These are phyloP conservation scores for Musa itinerans DNA, from an alignment of 176 grass and related monocot genomes.

Conservation along the genomic window DNA sequence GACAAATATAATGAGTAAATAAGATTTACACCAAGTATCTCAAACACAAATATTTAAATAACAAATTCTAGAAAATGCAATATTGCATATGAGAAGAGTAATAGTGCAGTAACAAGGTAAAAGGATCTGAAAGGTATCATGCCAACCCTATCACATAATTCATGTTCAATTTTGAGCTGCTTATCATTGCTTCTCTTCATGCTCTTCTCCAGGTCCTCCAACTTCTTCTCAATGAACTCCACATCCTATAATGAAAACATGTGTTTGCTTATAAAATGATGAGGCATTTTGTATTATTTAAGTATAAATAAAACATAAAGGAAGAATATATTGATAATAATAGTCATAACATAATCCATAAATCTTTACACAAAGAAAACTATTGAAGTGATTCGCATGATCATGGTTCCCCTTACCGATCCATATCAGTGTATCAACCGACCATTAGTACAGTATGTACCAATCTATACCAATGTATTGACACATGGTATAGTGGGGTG, in stretches of 20 bases:
- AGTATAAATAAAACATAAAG: background rate
- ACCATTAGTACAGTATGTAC: too few relatives aligned
- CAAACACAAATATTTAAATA: background rate
- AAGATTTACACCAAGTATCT: too few relatives aligned
- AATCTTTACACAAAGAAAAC: too few relatives aligned
- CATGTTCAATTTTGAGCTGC: conserved; percentile 83
- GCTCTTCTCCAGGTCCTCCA: conserved; percentile 81
- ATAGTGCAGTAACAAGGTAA: background rate
- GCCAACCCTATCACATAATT: conserved; percentile 70
- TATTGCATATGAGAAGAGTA: background rate
- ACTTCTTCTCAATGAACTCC: conserved; percentile 61
- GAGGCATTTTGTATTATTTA: background rate
- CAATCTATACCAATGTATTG: too few relatives aligned
- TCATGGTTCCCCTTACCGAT: too few relatives aligned
- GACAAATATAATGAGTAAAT: background rate
- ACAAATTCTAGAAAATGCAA: background rate
- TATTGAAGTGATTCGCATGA: too few relatives aligned
- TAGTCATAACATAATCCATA: background rate
- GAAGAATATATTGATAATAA: background rate
- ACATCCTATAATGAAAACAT: conserved; percentile 53
- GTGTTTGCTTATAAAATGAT: background rate
- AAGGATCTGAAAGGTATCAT: background rate
- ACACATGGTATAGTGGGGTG: too few relatives aligned
- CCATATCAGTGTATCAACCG: too few relatives aligned
- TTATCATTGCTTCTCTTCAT: conserved; percentile 99